These are phyloP conservation scores for Epichloe glyceriae DNA, from an alignment of 2,329 filamentous ascomycete species.

Conservation along the genomic window DNA sequence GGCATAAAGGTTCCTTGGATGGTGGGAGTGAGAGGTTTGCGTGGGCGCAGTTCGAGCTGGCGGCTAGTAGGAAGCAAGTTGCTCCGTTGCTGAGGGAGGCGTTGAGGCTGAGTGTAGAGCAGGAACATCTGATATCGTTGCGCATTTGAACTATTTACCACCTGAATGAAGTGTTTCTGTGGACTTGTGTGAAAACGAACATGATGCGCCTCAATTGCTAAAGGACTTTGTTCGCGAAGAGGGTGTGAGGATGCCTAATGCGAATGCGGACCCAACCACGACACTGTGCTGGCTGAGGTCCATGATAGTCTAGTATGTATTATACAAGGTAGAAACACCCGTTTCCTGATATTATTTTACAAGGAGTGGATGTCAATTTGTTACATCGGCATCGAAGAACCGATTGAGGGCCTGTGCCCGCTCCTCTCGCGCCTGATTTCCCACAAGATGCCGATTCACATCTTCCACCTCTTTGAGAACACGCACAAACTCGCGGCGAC, in stretches of 20 bases:
- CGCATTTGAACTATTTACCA: too few relatives aligned
- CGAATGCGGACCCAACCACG: too few relatives aligned
- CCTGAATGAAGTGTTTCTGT: too few relatives aligned
- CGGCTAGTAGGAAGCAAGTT: conserved; percentile 55
- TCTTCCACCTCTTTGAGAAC: conserved; percentile 20
- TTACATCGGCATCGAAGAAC: conserved; percentile 1
- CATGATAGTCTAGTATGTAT: too few relatives aligned
- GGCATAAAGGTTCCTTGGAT: conserved; percentile 37
- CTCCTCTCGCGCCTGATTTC: conserved; percentile 7
- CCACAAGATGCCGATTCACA: conserved; percentile 8
- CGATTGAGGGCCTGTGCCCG: conserved; percentile 7
- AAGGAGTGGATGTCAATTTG: neutral
- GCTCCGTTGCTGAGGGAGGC: conserved; percentile 51
- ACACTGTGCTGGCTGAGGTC: too few relatives aligned
- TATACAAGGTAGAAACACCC: neutral
- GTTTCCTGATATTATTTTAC: neutral
- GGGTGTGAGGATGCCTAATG: too few relatives aligned
- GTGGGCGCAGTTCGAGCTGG: conserved; percentile 54
- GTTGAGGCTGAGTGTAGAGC: conserved; percentile 20
- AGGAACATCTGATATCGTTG: neutral
- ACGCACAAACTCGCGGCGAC: conserved; percentile 20
- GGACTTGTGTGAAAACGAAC: too few relatives aligned
- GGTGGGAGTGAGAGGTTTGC: conserved; percentile 37
- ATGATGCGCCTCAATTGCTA: too few relatives aligned
- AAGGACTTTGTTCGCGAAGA: too few relatives aligned